These are phyloP conservation scores for Myriosclerotinia duriaeana DNA, from an alignment of 2,329 filamentous ascomycete species.

Conservation along the genomic window DNA sequence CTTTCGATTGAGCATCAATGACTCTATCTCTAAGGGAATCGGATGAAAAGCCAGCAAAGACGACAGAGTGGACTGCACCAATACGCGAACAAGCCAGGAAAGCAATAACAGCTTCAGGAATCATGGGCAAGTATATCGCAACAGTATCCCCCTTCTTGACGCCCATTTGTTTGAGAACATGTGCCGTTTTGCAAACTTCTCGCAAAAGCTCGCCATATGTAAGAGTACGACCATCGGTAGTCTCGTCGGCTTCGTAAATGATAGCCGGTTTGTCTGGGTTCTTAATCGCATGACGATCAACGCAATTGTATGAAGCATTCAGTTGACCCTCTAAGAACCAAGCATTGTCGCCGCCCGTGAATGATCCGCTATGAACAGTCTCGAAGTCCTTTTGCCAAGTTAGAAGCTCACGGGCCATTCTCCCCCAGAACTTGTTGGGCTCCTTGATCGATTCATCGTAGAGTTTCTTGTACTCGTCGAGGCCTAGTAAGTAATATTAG, in stretches of 20 bases:
- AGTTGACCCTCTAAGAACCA: conserved; percentile 95
- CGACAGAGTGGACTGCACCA: conserved; percentile 92
- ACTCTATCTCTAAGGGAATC: conserved; percentile 96
- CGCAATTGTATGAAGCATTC: conserved; percentile 96
- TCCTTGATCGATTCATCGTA: conserved; percentile 86
- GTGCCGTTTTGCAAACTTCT: conserved; percentile 83
- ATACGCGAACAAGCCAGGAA: conserved; percentile 91
- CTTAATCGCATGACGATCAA: conserved; percentile 95
- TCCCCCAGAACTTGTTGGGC: conserved; percentile 87
- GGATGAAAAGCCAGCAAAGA: conserved; percentile 96
- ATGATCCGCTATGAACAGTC: conserved; percentile 76
- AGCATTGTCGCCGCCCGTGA: conserved; percentile 77
- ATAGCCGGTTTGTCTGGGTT: conserved; percentile 92
- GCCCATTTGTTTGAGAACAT: conserved; percentile 90
- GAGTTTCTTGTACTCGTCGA: conserved; percentile 66
- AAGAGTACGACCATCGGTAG: conserved; percentile 79
- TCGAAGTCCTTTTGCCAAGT: conserved; percentile 90
- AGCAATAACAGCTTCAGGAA: conserved; percentile 89
- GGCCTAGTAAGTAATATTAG: conserved; percentile 44
- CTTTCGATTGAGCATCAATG: conserved; percentile 83
- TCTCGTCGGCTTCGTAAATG: conserved; percentile 97
- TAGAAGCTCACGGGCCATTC: conserved; percentile 81
- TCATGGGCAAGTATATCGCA: conserved; percentile 97
- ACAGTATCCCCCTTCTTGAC: conserved; percentile 97
- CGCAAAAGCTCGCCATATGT: conserved; percentile 91